phyloP scores from a whole-genome alignment of 495 filamentous ascomycete species.

The Lophiotrema nucula region DNA sequence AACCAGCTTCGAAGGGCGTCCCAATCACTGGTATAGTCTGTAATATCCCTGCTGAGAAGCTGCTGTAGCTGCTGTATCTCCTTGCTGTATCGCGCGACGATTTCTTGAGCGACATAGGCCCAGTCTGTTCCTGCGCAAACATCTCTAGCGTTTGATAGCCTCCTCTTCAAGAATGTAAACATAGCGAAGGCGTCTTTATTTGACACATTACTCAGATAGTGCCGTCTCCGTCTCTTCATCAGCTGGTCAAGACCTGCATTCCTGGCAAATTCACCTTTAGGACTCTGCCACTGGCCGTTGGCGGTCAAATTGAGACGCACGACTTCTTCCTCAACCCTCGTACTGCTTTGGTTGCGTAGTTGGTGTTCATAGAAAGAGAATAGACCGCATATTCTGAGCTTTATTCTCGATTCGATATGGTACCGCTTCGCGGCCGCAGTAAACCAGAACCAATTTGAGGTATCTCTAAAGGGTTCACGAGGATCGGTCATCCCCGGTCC shows the following conservation, averaged over 20 bases:
- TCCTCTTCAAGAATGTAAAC: slow-evolving; percentile 27
- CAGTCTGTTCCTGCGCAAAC: slow-evolving; percentile 39
- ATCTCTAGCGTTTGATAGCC: slow-evolving; percentile 25
- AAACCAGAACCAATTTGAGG: slow-evolving; percentile 31
- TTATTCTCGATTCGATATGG: slow-evolving; percentile 30
- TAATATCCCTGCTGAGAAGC: not conserved
- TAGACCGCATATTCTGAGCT: slow-evolving; percentile 35
- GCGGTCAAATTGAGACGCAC: slow-evolving; percentile 36
- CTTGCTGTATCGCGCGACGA: slow-evolving; percentile 9
- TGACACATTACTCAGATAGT: slow-evolving; percentile 33
- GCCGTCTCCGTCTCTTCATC: slow-evolving; percentile 34
- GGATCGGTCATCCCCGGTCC: slow-evolving; percentile 23
- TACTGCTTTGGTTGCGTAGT: slow-evolving; percentile 22
- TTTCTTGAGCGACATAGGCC: slow-evolving; percentile 20
- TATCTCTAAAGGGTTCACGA: slow-evolving; percentile 19
- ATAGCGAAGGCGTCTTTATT: slow-evolving; percentile 37
- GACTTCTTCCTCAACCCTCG: slow-evolving; percentile 25
- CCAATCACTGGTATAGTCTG: not conserved
- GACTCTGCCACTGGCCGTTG: slow-evolving; percentile 33
- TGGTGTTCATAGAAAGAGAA: slow-evolving; percentile 41
- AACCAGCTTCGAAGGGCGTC: not conserved
- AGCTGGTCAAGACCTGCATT: slow-evolving; percentile 30
- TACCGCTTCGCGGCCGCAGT: slow-evolving; percentile 25
- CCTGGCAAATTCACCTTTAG: not conserved
- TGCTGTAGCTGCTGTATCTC: not conserved